These are phyloP conservation scores for Filosporella fistucella DNA, from an alignment of 495 filamentous ascomycete species.

Conservation along the genomic window DNA sequence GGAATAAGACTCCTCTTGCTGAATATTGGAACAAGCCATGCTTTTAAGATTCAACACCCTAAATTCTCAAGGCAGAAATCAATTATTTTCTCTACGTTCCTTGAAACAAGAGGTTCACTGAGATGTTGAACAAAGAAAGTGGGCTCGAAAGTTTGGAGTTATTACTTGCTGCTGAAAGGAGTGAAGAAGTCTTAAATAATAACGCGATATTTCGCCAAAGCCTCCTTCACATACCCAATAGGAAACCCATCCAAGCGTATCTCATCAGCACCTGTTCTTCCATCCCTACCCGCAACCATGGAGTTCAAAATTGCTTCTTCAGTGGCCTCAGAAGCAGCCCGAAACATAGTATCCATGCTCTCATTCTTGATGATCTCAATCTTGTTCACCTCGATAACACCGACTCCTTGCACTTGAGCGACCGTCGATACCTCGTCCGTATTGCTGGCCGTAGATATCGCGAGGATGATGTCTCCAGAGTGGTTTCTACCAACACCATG, in stretches of 20 bases:
- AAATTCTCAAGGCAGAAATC: no score
- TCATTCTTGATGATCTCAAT: conserved; percentile 24
- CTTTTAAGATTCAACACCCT: no score
- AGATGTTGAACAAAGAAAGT: no score
- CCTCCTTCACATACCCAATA: background rate
- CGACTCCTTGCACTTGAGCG: conserved; percentile 8
- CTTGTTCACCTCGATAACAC: conserved; percentile 13
- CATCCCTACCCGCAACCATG: conserved; percentile 18
- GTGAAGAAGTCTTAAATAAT: conserved; percentile 1
- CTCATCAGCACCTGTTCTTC: conserved; percentile 16
- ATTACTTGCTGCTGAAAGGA: no score
- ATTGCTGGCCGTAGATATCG: conserved; percentile 23
- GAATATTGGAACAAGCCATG: no score
- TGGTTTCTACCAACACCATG: conserved; percentile 21
- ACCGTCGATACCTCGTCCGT: conserved; percentile 13
- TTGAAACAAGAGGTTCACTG: no score
- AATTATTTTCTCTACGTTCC: no score
- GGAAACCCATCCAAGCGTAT: conserved; percentile 15
- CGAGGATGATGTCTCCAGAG: conserved; percentile 25
- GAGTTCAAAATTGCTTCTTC: conserved; percentile 27
- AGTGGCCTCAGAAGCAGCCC: conserved; percentile 21
- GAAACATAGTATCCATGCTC: conserved; percentile 23
- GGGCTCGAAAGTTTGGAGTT: no score
- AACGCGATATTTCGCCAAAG: conserved; percentile 7
- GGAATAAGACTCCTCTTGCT: no score